Conservation (phyloP, 73 alveolate species). For the Tetrahymena thermophila region DNA sequence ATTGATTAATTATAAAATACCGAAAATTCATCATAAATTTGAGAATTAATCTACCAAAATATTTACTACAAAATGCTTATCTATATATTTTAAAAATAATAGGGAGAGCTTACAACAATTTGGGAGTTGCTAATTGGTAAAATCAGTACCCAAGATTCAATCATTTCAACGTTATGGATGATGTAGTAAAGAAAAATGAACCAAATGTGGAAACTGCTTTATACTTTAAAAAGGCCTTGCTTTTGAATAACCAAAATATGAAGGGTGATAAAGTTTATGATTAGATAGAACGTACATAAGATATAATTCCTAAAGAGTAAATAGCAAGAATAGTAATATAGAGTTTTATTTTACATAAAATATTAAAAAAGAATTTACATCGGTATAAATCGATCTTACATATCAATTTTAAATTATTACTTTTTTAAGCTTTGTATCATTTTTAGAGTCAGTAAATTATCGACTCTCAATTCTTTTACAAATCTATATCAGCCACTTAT, state of each 20-base stretch:
- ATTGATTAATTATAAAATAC: too few species aligned
- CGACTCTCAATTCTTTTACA: not conserved
- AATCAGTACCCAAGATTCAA: not conserved
- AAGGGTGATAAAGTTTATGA: not conserved
- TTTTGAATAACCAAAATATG: not conserved
- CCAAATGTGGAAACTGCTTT: not conserved
- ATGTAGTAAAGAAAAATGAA: not conserved
- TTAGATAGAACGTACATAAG: not conserved
- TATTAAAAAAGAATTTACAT: not conserved
- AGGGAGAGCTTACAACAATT: not conserved
- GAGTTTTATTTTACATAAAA: not conserved
- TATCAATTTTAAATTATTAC: not conserved
- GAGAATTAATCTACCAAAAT: not conserved
- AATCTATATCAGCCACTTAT: not conserved
- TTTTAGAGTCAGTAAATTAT: not conserved
- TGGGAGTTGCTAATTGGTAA: not conserved
- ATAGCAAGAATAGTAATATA: not conserved
- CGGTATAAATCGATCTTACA: not conserved
- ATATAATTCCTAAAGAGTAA: not conserved
- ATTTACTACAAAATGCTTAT: too few species aligned
- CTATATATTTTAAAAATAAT: not conserved
- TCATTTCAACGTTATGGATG: not conserved
- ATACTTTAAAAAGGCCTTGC: not conserved
- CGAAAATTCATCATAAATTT: not conserved
- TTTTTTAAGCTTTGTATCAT: not conserved